Conservation (phyloP, 2,329 filamentous ascomycete genomes). For the Dactylellina cionopaga region DNA sequence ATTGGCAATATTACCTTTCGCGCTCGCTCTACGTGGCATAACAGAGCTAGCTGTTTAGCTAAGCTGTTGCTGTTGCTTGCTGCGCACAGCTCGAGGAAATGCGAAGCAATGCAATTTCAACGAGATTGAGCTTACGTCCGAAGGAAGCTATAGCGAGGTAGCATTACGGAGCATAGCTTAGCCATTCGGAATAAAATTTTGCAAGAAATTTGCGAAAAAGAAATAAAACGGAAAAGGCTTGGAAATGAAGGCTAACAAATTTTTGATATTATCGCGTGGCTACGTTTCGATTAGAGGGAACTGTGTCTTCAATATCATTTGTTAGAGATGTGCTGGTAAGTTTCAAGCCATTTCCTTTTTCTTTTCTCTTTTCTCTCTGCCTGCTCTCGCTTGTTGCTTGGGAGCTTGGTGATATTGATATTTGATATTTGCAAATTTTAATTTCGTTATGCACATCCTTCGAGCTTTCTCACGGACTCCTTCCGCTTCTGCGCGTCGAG, state of each 20-base stretch:
- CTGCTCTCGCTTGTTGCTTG: neutral
- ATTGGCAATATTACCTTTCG: neutral
- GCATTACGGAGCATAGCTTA: too few relatives aligned
- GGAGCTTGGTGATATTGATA: neutral
- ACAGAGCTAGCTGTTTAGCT: too few relatives aligned
- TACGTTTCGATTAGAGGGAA: slow-evolving; percentile 71
- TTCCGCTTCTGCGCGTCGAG: slow-evolving; percentile 1
- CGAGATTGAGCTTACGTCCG: too few relatives aligned
- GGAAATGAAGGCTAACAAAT: slow-evolving; percentile 14
- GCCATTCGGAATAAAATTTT: too few relatives aligned
- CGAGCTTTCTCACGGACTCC: neutral
- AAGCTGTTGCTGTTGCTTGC: too few relatives aligned
- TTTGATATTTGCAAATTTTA: neutral
- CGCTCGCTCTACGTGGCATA: slow-evolving; percentile 34
- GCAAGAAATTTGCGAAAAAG: slow-evolving; percentile 61
- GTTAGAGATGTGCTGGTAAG: slow-evolving; percentile 84
- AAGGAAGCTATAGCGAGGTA: too few relatives aligned
- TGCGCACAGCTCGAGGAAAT: too few relatives aligned
- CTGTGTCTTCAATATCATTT: slow-evolving; percentile 83
- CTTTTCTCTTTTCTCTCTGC: slow-evolving; percentile 36
- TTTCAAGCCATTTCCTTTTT: slow-evolving; percentile 56
- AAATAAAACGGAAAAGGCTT: too few relatives aligned
- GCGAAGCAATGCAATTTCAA: too few relatives aligned
- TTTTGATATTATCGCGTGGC: slow-evolving; percentile 60
- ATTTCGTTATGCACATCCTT: neutral